phyloP scores from a whole-genome alignment of 192 early-diverging fungal genomes.

The Dimargaris cristalligena region DNA sequence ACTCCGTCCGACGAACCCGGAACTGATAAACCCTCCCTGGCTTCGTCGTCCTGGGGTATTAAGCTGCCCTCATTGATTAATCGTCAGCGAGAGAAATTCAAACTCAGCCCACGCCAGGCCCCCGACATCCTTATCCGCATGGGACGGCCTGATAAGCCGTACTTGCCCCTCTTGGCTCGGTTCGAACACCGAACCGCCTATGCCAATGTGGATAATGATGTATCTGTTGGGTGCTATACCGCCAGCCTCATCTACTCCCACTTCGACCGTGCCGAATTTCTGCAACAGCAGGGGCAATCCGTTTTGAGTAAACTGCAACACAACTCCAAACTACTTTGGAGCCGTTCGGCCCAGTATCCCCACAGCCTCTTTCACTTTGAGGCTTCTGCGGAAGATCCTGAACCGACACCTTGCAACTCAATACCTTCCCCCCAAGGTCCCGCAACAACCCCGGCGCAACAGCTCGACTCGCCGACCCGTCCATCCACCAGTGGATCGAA shows the following conservation, averaged over 20 bases:
- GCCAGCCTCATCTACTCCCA: slow-evolving; percentile 4
- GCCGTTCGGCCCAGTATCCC: slow-evolving; percentile 13
- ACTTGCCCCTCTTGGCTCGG: slow-evolving; percentile 16
- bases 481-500: too few species aligned
- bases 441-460: not conserved
- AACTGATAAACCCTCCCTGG: not conserved
- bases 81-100: not conserved
- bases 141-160: slow-evolving; percentile 19
- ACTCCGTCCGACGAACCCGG: not conserved
- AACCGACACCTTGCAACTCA: not conserved
- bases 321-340: slow-evolving; percentile 8
- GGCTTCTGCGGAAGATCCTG: not conserved
- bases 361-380: slow-evolving; percentile 9
- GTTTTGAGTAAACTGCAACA: not conserved
- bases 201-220: slow-evolving; percentile 31
- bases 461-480: not conserved
- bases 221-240: slow-evolving; percentile 23
- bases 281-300: not conserved
- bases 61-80: too few species aligned
- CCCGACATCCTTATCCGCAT: slow-evolving; percentile 19
- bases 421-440: not conserved
- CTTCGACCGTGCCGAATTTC: slow-evolving; percentile 7
- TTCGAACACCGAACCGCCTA: slow-evolving; percentile 26
- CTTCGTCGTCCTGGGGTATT: not conserved
- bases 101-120: not conserved